phyloP scores from a whole-genome alignment of 164 flowering plant species.

The Euptelea pleiosperma region DNA sequence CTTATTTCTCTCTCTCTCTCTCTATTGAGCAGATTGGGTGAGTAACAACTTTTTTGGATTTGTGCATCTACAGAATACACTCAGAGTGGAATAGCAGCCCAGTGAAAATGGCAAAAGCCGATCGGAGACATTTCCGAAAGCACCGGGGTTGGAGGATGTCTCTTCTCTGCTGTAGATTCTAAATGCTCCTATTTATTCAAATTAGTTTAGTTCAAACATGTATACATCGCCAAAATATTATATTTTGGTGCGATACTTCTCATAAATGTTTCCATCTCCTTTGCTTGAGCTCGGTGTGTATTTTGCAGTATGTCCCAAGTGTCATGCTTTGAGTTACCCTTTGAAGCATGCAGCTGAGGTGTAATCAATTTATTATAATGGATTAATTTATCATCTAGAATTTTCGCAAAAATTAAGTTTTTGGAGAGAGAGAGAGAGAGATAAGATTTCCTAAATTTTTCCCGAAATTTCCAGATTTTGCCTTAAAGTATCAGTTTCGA shows the following conservation, averaged over 20 bases:
- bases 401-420: too few species aligned
- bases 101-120: conserved; percentile 82
- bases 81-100: conserved; percentile 89
- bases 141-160: conserved; percentile 59
- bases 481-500: too few species aligned
- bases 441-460: too few species aligned
- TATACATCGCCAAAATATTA: too few species aligned
- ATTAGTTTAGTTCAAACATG: too few species aligned
- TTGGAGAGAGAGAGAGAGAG: too few species aligned
- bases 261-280: background rate
- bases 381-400: too few species aligned
- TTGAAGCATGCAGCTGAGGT: conserved; percentile 12
- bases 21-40: background rate
- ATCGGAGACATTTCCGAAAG: conserved; percentile 44
- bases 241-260: background rate
- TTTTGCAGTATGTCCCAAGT: conserved; percentile 24
- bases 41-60: background rate
- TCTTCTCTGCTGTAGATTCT: conserved; percentile 88
- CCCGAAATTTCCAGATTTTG: too few species aligned
- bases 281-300: conserved; percentile 14
- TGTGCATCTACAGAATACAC: conserved; percentile 37
- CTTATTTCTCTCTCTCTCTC: background rate
- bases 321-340: conserved; percentile 4
- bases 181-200: conserved; percentile 20
- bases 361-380: conserved; percentile 7